Evolutionary conservation across 169 alveolate species (phyloP).

Genomic region (Plasmodium adleri): DNA sequence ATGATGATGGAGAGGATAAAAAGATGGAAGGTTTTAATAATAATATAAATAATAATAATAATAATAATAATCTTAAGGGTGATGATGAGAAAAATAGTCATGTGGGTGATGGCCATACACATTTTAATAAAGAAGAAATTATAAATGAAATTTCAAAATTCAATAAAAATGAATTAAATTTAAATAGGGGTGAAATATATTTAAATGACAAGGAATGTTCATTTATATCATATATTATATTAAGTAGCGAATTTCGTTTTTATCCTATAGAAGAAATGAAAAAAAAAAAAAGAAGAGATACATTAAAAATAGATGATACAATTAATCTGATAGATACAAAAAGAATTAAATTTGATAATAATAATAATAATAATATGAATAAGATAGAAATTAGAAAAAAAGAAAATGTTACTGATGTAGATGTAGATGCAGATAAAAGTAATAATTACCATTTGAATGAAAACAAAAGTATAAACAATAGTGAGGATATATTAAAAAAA

Average conservation of each 20-base stretch:
- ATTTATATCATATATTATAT: slow-evolving; percentile 11
- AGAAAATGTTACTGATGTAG: neutral
- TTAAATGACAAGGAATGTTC: slow-evolving; percentile 19
- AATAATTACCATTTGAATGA: neutral
- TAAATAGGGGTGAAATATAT: slow-evolving; percentile 61
- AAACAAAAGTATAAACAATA: neutral
- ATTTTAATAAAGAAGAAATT: neutral
- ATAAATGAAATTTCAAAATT: neutral
- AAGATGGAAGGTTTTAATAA: neutral
- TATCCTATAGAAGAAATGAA: slow-evolving; percentile 24
- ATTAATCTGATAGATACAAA: neutral
- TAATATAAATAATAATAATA: neutral
- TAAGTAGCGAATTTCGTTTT: slow-evolving; percentile 48
- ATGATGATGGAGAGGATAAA: neutral
- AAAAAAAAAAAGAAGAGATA: slow-evolving; percentile 49
- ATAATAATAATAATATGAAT: neutral
- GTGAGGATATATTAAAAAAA: neutral
- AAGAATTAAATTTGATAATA: slow-evolving; percentile 28
- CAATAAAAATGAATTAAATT: slow-evolving; percentile 7
- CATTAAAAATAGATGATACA: slow-evolving; percentile 18
- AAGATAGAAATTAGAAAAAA: slow-evolving; percentile 6
- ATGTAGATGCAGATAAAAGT: neutral
- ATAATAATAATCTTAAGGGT: neutral
- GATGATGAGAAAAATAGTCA: neutral
- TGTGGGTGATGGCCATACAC: neutral